Evolutionary conservation across 768 basidiomycete species (phyloP).

Genomic region (Termitomyces sp.): DNA sequence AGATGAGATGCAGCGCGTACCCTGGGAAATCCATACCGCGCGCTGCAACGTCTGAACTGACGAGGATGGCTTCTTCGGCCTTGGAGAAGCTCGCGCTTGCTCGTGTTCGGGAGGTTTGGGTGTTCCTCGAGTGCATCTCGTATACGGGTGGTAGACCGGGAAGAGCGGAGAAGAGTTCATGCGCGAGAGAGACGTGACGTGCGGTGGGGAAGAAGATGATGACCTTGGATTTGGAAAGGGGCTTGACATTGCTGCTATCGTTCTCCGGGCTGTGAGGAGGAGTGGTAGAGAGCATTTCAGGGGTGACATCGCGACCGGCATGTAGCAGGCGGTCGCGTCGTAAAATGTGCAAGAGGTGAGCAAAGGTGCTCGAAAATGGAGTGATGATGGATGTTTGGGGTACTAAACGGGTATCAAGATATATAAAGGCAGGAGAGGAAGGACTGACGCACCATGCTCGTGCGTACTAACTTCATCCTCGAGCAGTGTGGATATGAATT

Average conservation of each 20-base stretch:
- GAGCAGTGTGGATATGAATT: constrained; percentile 53
- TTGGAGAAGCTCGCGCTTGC: constrained; percentile 45
- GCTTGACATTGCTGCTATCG: background rate
- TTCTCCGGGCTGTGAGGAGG: background rate
- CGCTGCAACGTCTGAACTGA: constrained; percentile 55
- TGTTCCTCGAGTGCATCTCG: constrained; percentile 55
- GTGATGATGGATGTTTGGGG: constrained; percentile 40
- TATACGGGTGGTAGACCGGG: constrained; percentile 30
- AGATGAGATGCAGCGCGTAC: constrained; percentile 23
- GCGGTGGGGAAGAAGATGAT: constrained; percentile 71
- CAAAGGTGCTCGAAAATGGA: constrained; percentile 34
- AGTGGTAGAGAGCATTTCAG: background rate
- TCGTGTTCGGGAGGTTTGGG: constrained; percentile 40
- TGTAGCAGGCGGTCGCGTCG: constrained; percentile 26
- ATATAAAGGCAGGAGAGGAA: background rate
- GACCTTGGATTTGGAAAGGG: constrained; percentile 5
- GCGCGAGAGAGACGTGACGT: constrained; percentile 41
- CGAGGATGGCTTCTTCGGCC: constrained; percentile 36
- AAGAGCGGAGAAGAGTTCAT: constrained; percentile 23
- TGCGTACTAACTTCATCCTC: constrained; percentile 58
- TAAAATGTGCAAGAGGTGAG: constrained; percentile 33
- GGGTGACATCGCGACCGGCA: constrained; percentile 27
- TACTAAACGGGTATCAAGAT: constrained; percentile 20
- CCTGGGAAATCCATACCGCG: constrained; percentile 67
- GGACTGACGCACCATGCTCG: constrained; percentile 39